Evolutionary conservation across 257 asterid species (phyloP), one percentile per base, ranked within the genome.

Genomic region (Fraxinus excelsior): DNA sequence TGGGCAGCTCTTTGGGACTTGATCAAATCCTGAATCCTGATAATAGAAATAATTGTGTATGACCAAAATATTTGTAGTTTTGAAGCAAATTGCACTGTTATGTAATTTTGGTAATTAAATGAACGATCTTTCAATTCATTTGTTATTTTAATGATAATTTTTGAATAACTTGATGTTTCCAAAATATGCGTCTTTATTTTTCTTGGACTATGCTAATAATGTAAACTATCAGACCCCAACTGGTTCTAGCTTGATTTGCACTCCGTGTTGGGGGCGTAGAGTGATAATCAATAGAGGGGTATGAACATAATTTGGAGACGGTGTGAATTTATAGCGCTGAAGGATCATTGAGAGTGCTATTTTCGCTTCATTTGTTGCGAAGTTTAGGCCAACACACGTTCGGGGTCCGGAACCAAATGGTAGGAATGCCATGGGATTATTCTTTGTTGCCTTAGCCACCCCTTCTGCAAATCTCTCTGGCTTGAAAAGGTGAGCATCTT

Each of bases 391-490:
- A 0, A 84, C 81, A 14, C 90, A 86, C 0, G 86, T 86, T 78
- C 85, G 68, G 25, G 86, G 86, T 0, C 90, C 90, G 1, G 51
- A 81, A 0, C 90, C 90, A 11, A 86, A 86, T 0, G 90, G 90
- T 25, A 82, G 56, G 76, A 82, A 86, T 18, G 86, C 90, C 85
- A 75, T 66, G 2, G 90, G 82, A 74, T 86, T 86, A 75, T 86
- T 86, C 75, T 31, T 72, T 11, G 90, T 86, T 0, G 90, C 90
- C 26, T 71, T 56, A 21, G 84, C 85, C 7, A 80, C 72, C 51
- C 90, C 90, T 46, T 77, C 70, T 51, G 76, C 82, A 58, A 84
- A 86, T 65, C 90, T 79, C 68, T 86, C 85, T 6, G 90, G 90
- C 66, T 75, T 86, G 76, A 84, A 86, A 3, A 84, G 80, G 25